Conservation (phyloP, 805 yeast genomes). For the Monosporozyma solicola region DNA sequence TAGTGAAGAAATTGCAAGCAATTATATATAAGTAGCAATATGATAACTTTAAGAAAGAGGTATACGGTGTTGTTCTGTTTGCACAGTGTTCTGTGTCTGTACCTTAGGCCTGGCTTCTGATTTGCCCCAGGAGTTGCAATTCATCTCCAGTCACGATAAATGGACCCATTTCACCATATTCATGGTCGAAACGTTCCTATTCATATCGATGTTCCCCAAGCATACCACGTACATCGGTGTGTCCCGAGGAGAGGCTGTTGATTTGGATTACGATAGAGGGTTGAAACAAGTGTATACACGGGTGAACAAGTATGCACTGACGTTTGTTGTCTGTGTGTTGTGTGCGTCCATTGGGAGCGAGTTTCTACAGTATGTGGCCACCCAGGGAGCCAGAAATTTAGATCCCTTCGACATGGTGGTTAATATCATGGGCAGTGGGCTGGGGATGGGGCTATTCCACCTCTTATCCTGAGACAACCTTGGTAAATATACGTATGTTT, state of each 20-base stretch:
- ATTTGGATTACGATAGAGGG: neutral
- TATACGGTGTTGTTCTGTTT: constrained; percentile 11
- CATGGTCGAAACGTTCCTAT: constrained; percentile 38
- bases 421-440: constrained; percentile 26
- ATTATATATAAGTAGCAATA: neutral
- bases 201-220: constrained; percentile 34
- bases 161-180: constrained; percentile 41
- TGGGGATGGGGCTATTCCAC: constrained; percentile 12
- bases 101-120: constrained; percentile 31
- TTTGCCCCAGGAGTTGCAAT: constrained; percentile 11
- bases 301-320: constrained; percentile 20
- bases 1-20: no score
- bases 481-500: neutral
- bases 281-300: no score
- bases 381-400: constrained; percentile 34
- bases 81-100: constrained; percentile 12
- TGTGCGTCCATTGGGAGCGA: constrained; percentile 45
- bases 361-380: constrained; percentile 33
- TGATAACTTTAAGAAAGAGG: constrained; percentile 7
- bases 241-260: neutral
- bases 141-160: constrained; percentile 43
- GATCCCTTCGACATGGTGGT: constrained; percentile 40
- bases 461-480: neutral
- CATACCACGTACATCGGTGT: neutral
- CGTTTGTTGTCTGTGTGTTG: constrained; percentile 37